phyloP scores from a whole-genome alignment of 2,329 filamentous ascomycete species.

The Zymoseptoria brevis region DNA sequence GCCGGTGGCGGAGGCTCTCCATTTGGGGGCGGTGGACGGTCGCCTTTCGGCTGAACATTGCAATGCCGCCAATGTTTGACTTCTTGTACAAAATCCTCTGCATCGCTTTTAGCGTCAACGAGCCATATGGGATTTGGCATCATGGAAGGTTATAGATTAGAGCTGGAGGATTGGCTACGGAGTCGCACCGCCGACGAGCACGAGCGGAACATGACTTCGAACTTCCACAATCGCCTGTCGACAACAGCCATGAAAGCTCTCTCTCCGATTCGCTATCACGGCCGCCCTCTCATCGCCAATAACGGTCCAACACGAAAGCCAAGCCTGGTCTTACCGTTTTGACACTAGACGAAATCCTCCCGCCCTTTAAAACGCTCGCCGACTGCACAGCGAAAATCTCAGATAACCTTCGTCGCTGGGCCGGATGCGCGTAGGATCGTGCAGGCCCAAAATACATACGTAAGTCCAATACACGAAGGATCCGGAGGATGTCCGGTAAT shows the following conservation, averaged over 20 bases:
- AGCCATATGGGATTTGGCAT: background rate
- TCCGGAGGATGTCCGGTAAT: background rate
- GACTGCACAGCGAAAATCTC: background rate
- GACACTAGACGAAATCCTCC: background rate
- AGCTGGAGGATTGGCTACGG: background rate
- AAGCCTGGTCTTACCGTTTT: background rate
- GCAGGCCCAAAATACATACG: background rate
- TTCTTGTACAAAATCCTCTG: background rate
- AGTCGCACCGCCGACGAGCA: background rate
- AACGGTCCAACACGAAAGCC: background rate
- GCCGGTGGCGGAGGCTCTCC: conserved; percentile 11
- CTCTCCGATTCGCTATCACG: background rate
- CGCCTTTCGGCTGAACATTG: conserved; percentile 5
- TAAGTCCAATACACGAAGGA: background rate
- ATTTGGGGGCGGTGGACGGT: conserved; percentile 10
- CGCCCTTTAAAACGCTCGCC: background rate
- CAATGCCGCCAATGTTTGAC: background rate
- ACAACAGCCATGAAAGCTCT: background rate
- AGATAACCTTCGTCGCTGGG: background rate
- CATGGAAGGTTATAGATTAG: background rate
- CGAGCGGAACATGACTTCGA: background rate
- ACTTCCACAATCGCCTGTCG: background rate
- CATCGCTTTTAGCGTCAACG: background rate
- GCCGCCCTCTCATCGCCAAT: background rate
- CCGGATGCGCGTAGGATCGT: background rate